Base-by-base conservation (phyloP, 495 filamentous ascomycete species). In the Podospora conica region DNA sequence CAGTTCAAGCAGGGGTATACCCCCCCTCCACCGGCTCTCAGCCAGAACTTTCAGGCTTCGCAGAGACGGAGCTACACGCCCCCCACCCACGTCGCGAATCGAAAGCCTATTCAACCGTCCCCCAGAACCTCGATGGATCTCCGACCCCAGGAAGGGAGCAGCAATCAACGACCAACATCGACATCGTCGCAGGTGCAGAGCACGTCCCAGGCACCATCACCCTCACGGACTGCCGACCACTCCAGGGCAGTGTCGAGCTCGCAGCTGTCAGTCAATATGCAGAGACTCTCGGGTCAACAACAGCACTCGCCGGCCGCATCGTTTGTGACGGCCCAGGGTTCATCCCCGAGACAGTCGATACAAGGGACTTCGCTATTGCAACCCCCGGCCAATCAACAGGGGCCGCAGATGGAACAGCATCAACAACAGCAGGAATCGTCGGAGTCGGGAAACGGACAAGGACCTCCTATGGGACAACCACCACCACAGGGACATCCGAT, bases 1-100 rank as follows among this genome's bases (percentile, higher is more conserved):
- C 70, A 63, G 18, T 21, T 68, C 22, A 69, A 65, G 25, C 72
- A 70, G 33, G 58, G 40, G 67, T 11, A 57, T 69, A 24, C 54
- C 68, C 9, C 63, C 57, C 5, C 69, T 62, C 9, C 68, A 67
- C 55, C 63, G 60, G 60, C 9, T 48, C 40, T 48, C 15, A 48
- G 40, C 40, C 40, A 48, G 18, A 48, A 48, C 40, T 48, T 48
- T 7, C 40, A 48, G 40, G 40, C 40, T 48, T 48, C 40, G 15
- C 65, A 66, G 27, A 15, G 22, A 5, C n/a, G 29, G 28, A 48
- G 31, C 9, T 28, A 15, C 5, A 53, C 55, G 25, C 60, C 65
- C 54, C 64, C 59, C 28, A 7, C 48, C n/a, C 69, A 73, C 22
- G 12, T 60, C 12, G 55, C 22, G 11, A 23, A 15, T 25, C 27